These are phyloP conservation scores for Gamarada debralockiae DNA, from an alignment of 495 filamentous ascomycete species.

Conservation along the genomic window DNA sequence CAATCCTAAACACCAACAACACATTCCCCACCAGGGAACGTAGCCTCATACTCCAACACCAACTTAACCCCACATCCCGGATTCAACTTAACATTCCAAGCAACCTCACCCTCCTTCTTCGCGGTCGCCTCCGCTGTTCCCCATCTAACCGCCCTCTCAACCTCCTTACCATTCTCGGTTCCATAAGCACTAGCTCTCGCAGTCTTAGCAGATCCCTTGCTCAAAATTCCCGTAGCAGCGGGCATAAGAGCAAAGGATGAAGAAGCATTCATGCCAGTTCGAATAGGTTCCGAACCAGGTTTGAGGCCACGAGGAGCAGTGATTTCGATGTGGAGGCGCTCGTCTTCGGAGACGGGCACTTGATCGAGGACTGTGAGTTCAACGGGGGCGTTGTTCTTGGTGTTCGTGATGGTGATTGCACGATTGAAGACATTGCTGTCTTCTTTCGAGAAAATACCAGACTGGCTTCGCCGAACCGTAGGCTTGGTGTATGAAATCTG, in stretches of 20 bases:
- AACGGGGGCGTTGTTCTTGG: constrained; percentile 41
- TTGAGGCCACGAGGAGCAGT: constrained; percentile 48
- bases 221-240: background rate
- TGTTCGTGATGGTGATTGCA: constrained; percentile 55
- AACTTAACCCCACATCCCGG: constrained; percentile 53
- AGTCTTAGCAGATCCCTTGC: constrained; percentile 7
- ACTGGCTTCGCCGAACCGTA: constrained; percentile 46
- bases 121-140: constrained; percentile 43
- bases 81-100: constrained; percentile 57
- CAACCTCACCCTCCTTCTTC: constrained; percentile 57
- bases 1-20: constrained; percentile 24
- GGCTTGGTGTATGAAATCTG: constrained; percentile 60
- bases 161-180: background rate
- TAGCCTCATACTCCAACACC: constrained; percentile 60
- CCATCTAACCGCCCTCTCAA: constrained; percentile 33
- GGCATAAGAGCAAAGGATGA: constrained; percentile 12
- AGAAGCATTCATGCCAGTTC: constrained; percentile 29
- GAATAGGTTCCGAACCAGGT: constrained; percentile 36
- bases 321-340: constrained; percentile 52
- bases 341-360: constrained; percentile 63
- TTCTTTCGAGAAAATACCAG: constrained; percentile 53
- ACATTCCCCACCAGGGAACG: constrained; percentile 46
- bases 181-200: constrained; percentile 14
- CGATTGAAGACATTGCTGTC: constrained; percentile 55
- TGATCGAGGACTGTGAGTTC: constrained; percentile 60